Conservation (phyloP, 495 filamentous ascomycete species). For the Bacidia rubella region DNA sequence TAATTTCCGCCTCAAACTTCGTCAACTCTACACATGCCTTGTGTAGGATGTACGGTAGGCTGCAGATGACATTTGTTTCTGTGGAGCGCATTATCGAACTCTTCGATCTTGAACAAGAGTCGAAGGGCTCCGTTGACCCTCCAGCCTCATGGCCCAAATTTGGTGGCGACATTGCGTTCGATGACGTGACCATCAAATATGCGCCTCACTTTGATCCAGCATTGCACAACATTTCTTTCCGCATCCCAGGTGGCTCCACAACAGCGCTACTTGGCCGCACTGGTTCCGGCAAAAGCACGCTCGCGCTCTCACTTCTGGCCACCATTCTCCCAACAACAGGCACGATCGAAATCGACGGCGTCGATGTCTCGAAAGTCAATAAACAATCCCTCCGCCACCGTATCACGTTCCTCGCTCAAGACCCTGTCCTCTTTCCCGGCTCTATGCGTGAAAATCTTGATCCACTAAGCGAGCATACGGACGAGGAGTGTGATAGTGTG, state of each 20-base stretch:
- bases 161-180: conserved; percentile 56
- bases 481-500: conserved; percentile 30
- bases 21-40: conserved; percentile 57
- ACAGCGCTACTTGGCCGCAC: conserved; percentile 50
- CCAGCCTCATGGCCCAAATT: conserved; percentile 64
- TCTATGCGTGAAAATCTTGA: conserved; percentile 37
- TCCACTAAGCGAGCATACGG: conserved; percentile 22
- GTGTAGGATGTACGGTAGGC: conserved; percentile 61
- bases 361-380: conserved; percentile 46
- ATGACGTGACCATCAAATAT: conserved; percentile 64
- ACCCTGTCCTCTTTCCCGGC: conserved; percentile 41
- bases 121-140: conserved; percentile 46
- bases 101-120: conserved; percentile 59
- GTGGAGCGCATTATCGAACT: conserved; percentile 74
- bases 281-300: conserved; percentile 52
- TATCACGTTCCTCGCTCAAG: conserved; percentile 51
- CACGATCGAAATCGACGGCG: conserved; percentile 43
- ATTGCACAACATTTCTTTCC: conserved; percentile 47
- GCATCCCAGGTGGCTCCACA: conserved; percentile 59
- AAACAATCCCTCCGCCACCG: conserved; percentile 45
- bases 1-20: conserved; percentile 45
- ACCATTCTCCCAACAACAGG: conserved; percentile 37
- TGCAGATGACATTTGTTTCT: conserved; percentile 83
- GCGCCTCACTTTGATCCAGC: conserved; percentile 61
- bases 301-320: conserved; percentile 48